Evolutionary conservation across 139 green algal species (phyloP).

Genomic region (Trebouxia sp.): DNA sequence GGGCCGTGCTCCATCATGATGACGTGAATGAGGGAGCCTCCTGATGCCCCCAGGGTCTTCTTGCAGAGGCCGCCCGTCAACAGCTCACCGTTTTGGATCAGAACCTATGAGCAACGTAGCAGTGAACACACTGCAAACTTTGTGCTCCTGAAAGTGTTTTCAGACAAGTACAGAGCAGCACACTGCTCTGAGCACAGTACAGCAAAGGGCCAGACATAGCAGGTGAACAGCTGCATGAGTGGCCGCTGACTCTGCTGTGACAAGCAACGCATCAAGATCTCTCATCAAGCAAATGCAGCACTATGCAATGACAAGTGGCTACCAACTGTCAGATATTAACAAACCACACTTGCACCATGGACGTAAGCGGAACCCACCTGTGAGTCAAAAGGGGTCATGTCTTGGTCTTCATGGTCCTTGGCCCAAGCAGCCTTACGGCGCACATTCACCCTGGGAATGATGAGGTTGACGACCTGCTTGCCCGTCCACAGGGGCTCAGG

Average conservation of each 20-base stretch:
- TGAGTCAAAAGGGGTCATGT: constrained; percentile 86
- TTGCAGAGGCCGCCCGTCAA: constrained; percentile 95
- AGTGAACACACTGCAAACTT: background rate
- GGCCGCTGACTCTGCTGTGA: too few species aligned
- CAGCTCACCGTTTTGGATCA: constrained; percentile 88
- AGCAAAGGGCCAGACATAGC: background rate
- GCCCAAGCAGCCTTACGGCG: constrained; percentile 78
- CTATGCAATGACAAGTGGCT: too few species aligned
- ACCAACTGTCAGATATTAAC: too few species aligned
- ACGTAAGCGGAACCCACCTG: too few species aligned
- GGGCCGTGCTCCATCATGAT: constrained; percentile 95
- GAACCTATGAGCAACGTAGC: constrained; percentile 65
- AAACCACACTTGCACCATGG: too few species aligned
- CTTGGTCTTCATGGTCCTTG: constrained; percentile 76
- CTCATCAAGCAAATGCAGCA: too few species aligned
- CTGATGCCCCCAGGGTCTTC: constrained; percentile 86
- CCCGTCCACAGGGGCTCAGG: constrained; percentile 95
- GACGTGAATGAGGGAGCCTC: constrained; percentile 90
- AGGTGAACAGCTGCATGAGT: background rate
- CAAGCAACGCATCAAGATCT: too few species aligned
- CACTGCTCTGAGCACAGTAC: background rate
- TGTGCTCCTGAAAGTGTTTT: background rate
- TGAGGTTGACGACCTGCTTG: constrained; percentile 91
- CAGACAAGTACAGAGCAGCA: background rate
- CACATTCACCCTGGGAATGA: constrained; percentile 90